A percentile compares a stretch with the other conserved stretches of the same genome.
Evolutionary conservation across 192 early-diverging fungal species (phyloP).

Genomic region (Umbelopsis vinacea): DNA sequence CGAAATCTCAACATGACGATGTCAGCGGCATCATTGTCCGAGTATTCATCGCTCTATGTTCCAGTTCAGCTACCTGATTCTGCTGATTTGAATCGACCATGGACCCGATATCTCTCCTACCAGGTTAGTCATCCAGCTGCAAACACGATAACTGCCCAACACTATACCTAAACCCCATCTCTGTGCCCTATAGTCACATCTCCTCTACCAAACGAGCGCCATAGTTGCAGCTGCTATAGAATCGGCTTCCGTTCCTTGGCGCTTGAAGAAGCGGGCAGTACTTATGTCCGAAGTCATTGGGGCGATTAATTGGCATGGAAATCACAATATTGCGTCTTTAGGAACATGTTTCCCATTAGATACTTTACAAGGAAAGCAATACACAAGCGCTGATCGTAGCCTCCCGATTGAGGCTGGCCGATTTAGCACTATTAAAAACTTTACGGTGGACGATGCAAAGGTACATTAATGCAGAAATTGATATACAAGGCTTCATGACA

Average conservation of each 20-base stretch:
- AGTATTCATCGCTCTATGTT: slow-evolving; percentile 56
- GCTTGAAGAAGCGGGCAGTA: slow-evolving; percentile 36
- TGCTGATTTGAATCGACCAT: not conserved
- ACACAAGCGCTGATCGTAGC: not conserved
- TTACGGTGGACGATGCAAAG: slow-evolving; percentile 4
- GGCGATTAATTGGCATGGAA: slow-evolving; percentile 49
- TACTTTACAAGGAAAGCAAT: not conserved
- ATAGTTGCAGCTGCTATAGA: slow-evolving; percentile 59
- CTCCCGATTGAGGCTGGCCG: not conserved
- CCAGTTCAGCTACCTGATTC: slow-evolving; percentile 47
- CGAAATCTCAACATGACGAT: slow-evolving; percentile 46
- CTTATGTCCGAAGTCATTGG: slow-evolving; percentile 43
- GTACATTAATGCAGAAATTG: not conserved
- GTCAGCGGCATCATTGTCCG: slow-evolving; percentile 40
- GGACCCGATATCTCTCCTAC: slow-evolving; percentile 42
- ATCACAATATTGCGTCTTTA: slow-evolving; percentile 46
- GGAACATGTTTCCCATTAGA: slow-evolving; percentile 41
- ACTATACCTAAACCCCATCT: not conserved
- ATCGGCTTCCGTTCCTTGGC: slow-evolving; percentile 46
- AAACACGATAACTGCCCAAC: not conserved
- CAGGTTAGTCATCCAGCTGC: slow-evolving; percentile 38
- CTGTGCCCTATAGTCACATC: slow-evolving; percentile 31
- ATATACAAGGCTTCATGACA: no score
- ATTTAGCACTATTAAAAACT: not conserved
- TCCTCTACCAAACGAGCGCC: slow-evolving; percentile 59